Evolutionary conservation across 139 green algal genomes (phyloP).

Genomic region (Auxenochlorella protothecoides): DNA sequence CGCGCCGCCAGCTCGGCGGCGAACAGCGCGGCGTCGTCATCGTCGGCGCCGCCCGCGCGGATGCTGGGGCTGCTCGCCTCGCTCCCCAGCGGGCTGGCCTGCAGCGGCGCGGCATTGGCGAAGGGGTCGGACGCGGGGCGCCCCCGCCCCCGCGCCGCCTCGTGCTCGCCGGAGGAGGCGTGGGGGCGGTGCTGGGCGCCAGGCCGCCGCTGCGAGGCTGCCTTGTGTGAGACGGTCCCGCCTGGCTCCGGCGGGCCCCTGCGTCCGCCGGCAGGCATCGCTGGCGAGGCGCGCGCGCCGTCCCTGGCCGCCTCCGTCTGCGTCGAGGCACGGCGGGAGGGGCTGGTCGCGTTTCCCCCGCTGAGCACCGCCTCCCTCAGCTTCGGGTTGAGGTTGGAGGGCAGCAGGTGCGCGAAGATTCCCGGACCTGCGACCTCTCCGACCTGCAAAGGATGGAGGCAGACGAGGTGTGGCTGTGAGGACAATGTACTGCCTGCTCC

Average conservation of each 20-base stretch:
- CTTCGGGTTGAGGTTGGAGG: constrained; percentile 70
- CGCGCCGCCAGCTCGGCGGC: constrained; percentile 43
- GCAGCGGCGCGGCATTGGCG: not conserved
- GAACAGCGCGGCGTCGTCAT: constrained; percentile 37
- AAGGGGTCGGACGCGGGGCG: not conserved
- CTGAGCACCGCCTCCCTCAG: constrained; percentile 52
- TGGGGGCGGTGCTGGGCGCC: not conserved
- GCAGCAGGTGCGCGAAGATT: constrained; percentile 32
- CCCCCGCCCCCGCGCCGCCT: not conserved
- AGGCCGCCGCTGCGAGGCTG: not conserved
- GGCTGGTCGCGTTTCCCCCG: not conserved
- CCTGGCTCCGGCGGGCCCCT: not conserved
- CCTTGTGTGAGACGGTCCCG: not conserved
- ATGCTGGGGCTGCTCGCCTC: too few species aligned
- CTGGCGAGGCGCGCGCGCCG: too few species aligned
- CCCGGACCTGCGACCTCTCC: constrained; percentile 34
- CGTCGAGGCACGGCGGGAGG: too few species aligned
- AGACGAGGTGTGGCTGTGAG: too few species aligned
- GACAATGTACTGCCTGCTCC: too few species aligned
- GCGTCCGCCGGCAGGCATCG: not conserved
- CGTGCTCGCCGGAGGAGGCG: too few species aligned
- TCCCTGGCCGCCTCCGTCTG: too few species aligned
- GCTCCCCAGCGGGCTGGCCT: too few species aligned
- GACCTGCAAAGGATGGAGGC: constrained; percentile 2
- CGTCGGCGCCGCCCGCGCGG: not conserved